These are phyloP conservation scores for Sporothrix sp. DNA, from an alignment of 2,329 filamentous ascomycete genomes.

Conservation along the genomic window DNA sequence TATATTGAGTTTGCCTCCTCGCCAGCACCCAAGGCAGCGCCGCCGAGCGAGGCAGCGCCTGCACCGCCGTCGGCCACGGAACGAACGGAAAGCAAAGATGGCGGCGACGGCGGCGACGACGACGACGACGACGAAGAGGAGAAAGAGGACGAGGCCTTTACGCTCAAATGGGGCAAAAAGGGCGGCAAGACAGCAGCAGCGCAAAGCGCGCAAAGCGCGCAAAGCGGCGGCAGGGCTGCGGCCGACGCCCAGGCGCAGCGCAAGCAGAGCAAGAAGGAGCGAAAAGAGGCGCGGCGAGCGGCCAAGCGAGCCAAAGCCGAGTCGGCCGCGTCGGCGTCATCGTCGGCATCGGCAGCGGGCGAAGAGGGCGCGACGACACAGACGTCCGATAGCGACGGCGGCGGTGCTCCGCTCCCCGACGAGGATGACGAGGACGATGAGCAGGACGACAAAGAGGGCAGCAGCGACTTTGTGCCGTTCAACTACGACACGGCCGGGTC, in stretches of 20 bases:
- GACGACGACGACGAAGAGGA: constrained; percentile 24
- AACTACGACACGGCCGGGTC: constrained; percentile 29
- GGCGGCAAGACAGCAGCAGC: not conserved
- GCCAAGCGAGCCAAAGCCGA: constrained; percentile 25
- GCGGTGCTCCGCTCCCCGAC: constrained; percentile 31
- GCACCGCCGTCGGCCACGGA: not conserved
- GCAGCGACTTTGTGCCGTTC: constrained; percentile 25
- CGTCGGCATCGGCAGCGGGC: not conserved
- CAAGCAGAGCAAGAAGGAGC: constrained; percentile 15
- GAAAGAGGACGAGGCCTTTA: constrained; percentile 9
- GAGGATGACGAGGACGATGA: constrained; percentile 16
- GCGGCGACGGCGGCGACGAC: constrained; percentile 25
- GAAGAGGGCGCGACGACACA: constrained; percentile 19
- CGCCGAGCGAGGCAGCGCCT: not conserved
- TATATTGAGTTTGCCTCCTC: constrained; percentile 12
- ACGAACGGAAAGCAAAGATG: constrained; percentile 22
- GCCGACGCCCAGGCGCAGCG: constrained; percentile 11
- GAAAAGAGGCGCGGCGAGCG: constrained; percentile 12
- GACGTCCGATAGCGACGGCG: constrained; percentile 24
- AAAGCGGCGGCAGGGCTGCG: not conserved
- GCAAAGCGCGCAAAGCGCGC: too few species aligned
- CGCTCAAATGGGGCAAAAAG: constrained; percentile 15
- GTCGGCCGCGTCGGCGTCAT: constrained; percentile 23
- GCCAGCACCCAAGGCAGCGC: constrained; percentile 3
- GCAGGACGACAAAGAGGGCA: constrained; percentile 19